These are phyloP conservation scores for Aurinia saxatilis DNA, from an alignment of 345 rosid species.

Conservation along the genomic window DNA sequence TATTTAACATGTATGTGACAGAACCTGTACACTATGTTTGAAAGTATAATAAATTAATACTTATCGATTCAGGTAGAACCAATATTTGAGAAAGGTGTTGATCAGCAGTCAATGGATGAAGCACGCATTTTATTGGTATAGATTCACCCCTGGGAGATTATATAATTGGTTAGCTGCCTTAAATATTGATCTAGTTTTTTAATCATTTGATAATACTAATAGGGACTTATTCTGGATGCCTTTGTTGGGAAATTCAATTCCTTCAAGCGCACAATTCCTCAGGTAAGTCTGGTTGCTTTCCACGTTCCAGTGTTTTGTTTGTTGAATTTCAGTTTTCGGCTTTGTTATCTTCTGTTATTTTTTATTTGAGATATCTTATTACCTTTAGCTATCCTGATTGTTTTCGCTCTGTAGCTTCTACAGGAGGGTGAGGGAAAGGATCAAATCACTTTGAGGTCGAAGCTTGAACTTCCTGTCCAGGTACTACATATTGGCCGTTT, in stretches of 20 bases:
- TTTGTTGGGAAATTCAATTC: constrained; percentile 94
- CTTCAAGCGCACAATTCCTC: constrained; percentile 96
- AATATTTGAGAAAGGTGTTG: constrained; percentile 91
- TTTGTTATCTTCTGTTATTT: background rate
- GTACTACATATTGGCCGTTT: constrained; percentile 32
- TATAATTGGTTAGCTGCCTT: constrained; percentile 4
- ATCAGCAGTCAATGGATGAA: constrained; percentile 91
- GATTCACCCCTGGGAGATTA: constrained; percentile 15
- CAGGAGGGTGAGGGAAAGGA: constrained; percentile 91
- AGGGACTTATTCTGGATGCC: constrained; percentile 98
- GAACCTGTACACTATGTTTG: constrained; percentile 1
- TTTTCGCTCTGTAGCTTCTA: constrained; percentile 45
- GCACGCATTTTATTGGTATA: constrained; percentile 77
- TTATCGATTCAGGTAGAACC: constrained; percentile 77
- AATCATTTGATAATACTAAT: constrained; percentile 10
- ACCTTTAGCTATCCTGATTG: background rate
- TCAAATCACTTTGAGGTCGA: constrained; percentile 72
- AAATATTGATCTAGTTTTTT: background rate
- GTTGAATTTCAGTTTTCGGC: background rate
- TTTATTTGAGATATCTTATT: constrained; percentile 2
- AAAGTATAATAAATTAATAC: constrained; percentile 1
- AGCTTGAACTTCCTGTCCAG: constrained; percentile 99
- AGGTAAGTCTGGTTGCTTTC: constrained; percentile 45
- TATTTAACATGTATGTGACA: background rate
- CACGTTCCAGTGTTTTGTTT: background rate